Percentiles rank a stretch among this genome's conserved stretches.
phyloP scores from a whole-genome alignment of 768 basidiomycete genomes.

The Lentinula guzmanii region DNA sequence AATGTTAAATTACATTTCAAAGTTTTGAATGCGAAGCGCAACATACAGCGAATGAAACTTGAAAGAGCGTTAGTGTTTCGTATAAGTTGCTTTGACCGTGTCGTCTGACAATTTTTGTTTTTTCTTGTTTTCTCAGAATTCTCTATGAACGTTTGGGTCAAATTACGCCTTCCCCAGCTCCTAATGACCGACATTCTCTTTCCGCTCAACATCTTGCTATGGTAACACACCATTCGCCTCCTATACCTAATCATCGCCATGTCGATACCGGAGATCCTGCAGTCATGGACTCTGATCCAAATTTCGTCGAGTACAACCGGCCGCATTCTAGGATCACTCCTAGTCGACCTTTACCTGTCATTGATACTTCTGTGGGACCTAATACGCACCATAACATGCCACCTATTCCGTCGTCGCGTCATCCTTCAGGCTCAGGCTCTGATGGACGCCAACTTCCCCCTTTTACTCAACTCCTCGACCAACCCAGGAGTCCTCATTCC shows the following conservation, averaged over 20 bases:
- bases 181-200: conserved; percentile 13
- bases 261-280: conserved; percentile 26
- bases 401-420: conserved; percentile 30
- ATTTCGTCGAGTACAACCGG: conserved; percentile 43
- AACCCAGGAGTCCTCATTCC: conserved; percentile 41
- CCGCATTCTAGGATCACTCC: conserved; percentile 40
- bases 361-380: conserved; percentile 45
- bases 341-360: conserved; percentile 38
- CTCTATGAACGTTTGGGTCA: conserved; percentile 73
- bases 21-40: conserved; percentile 71
- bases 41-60: conserved; percentile 81
- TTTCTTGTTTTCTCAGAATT: conserved; percentile 36
- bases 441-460: conserved; percentile 46
- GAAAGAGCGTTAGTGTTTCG: conserved; percentile 71
- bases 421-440: conserved; percentile 20
- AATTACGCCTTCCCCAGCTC: conserved; percentile 38
- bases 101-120: neutral
- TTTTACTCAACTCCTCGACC: conserved; percentile 36
- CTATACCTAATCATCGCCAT: conserved; percentile 16
- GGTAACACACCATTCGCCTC: conserved; percentile 19
- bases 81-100: conserved; percentile 14
- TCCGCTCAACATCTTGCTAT: conserved; percentile 10
- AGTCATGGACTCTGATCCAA: conserved; percentile 40
- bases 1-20: conserved; percentile 86
- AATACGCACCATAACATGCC: conserved; percentile 10